A percentile compares a stretch with the other conserved stretches of the same genome.
phyloP scores from a whole-genome alignment of 176 grass and related monocot species.

The Coix lacrymajobi region DNA sequence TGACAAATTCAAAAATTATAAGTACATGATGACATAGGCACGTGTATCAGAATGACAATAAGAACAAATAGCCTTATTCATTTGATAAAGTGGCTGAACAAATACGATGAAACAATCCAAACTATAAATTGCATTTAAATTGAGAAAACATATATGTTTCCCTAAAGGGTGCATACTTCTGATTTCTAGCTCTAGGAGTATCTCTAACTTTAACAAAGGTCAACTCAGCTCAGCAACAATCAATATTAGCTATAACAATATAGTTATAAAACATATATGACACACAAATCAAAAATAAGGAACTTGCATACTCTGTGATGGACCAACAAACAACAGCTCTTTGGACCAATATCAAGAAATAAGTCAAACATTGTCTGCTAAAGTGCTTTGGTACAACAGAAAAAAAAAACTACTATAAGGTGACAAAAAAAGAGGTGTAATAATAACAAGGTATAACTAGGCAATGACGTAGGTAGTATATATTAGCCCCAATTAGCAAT shows the following conservation, averaged over 20 bases:
- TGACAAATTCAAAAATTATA: neutral
- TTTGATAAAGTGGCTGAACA: neutral
- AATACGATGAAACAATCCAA: slow-evolving; percentile 6
- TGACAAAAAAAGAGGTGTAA: neutral
- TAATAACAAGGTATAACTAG: neutral
- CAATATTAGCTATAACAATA: neutral
- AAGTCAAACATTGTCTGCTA: neutral
- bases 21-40: neutral
- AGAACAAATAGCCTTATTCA: neutral
- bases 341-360: neutral
- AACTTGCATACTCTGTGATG: neutral
- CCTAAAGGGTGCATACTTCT: neutral
- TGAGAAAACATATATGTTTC: neutral
- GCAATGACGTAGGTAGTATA: neutral
- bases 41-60: neutral
- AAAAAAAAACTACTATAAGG: neutral
- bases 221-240: neutral
- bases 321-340: neutral
- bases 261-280: neutral
- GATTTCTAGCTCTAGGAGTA: neutral
- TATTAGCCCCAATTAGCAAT: neutral
- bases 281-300: neutral
- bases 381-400: neutral
- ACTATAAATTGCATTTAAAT: neutral
- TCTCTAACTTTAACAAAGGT: neutral